Base-by-base conservation (phyloP, 2,329 filamentous ascomycete genomes). In the Lasiodiplodia citricola region DNA sequence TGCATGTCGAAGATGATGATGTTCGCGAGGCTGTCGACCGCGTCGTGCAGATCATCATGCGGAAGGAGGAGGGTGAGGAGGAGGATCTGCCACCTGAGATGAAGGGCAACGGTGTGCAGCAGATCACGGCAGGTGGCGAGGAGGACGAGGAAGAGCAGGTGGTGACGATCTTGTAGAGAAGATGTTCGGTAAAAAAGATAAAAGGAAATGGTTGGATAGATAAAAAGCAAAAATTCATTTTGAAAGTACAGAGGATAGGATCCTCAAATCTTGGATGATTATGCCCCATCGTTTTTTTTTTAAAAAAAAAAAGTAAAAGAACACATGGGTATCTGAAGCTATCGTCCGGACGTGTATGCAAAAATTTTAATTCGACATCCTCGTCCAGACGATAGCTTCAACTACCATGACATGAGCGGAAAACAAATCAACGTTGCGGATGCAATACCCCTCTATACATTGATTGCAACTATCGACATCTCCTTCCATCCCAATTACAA, bases 11-110 rank as follows among this genome's bases (percentile, higher is more conserved):
- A 25, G 86, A 97, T 75, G 93, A 96, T 56, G 90, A 85, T 18
- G 92, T 98, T 2, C 86, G 87, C 72, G 94, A 97, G 73, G 92
- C 90, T 0, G 97, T 92, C 75, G 96, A 98, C 79, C 87, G 96
- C 68, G 77, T 98, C 65, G 96, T 99, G 57, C 93, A 99, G 77
- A 89, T 97, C 7, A 78, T 97, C 70, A 93, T 94, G 89, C 85
- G 92, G 68, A 92, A 94, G 55, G 94, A 96, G 77, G 90, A 86
- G 72, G 83, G 82, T 7, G 87, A 85, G 58, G 86, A 85, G 62
- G 82, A 82, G 67, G 81, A 82, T 44, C 8, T 57, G 16, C 57
- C 57, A 11, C 38, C 57, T 2, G 38, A 57, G 55, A 38, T 38
- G 56, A 44, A 37, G 56, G 56, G 38, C 3, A 74, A 74, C 18